phyloP scores from a whole-genome alignment of 345 rosid species.

The Citrus cavaleriei region DNA sequence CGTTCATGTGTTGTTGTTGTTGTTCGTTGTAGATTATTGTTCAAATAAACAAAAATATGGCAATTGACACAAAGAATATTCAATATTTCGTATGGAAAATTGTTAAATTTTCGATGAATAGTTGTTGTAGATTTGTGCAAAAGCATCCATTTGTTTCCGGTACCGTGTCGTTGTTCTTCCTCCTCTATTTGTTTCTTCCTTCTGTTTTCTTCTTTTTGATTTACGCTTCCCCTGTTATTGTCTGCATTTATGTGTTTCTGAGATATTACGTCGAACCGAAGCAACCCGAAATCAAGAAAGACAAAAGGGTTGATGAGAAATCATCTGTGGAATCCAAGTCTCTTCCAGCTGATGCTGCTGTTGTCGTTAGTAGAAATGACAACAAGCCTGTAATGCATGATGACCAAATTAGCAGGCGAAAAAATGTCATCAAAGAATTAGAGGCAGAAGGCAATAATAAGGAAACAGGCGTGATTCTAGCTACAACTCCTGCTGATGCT shows the following conservation, averaged over 20 bases:
- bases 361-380: slow-evolving; percentile 1
- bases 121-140: slow-evolving; percentile 23
- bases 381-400: slow-evolving; percentile 24
- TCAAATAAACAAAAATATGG: slow-evolving; percentile 34
- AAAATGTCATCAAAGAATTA: slow-evolving; percentile 39
- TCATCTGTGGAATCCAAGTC: slow-evolving; percentile 10
- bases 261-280: slow-evolving; percentile 22
- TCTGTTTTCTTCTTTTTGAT: slow-evolving; percentile 48
- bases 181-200: slow-evolving; percentile 51
- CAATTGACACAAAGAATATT: slow-evolving; percentile 43
- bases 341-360: not conserved
- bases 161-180: slow-evolving; percentile 25
- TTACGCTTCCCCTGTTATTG: slow-evolving; percentile 45
- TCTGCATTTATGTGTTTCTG: slow-evolving; percentile 28
- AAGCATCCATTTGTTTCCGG: slow-evolving; percentile 49
- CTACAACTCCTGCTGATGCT: slow-evolving; percentile 16
- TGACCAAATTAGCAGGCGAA: slow-evolving; percentile 41
- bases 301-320: slow-evolving; percentile 7
- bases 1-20: not conserved
- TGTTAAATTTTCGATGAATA: slow-evolving; percentile 30
- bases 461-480: slow-evolving; percentile 16
- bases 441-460: slow-evolving; percentile 26
- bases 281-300: not conserved
- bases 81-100: slow-evolving; percentile 36
- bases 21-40: not conserved